Conservation (phyloP, 495 filamentous ascomycete genomes). For the Penicillium lagena region DNA sequence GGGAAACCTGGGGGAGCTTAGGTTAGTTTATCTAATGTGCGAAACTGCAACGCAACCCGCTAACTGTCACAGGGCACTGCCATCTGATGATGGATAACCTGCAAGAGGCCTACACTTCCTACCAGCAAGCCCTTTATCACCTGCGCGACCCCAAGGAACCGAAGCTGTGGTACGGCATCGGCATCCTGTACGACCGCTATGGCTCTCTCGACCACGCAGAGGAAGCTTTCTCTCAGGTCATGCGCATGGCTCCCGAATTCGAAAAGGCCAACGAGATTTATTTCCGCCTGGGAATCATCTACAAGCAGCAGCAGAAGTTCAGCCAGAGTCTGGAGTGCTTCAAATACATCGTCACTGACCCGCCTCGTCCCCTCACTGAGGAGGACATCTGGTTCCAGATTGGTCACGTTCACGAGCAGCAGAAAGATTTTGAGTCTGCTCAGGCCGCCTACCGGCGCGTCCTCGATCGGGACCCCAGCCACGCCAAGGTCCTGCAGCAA, state of each 20-base stretch:
- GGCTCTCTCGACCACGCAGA: constrained; percentile 97
- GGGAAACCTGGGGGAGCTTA: constrained; percentile 94
- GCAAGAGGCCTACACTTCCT: constrained; percentile 95
- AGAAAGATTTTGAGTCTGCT: constrained; percentile 93
- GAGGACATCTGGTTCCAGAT: constrained; percentile 99
- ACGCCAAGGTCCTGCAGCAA: constrained; percentile 97
- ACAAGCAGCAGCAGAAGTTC: constrained; percentile 98
- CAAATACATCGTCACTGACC: constrained; percentile 92
- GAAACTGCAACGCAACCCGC: too few relatives aligned
- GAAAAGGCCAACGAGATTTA: constrained; percentile 99
- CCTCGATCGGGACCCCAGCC: constrained; percentile 89
- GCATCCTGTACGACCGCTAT: constrained; percentile 95
- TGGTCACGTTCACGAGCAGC: constrained; percentile 96
- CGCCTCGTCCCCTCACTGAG: constrained; percentile 87
- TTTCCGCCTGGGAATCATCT: constrained; percentile 97
- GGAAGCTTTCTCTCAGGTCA: constrained; percentile 97
- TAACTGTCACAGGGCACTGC: constrained; percentile 60
- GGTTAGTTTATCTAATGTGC: too few relatives aligned
- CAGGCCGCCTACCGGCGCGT: constrained; percentile 90
- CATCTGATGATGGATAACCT: constrained; percentile 99
- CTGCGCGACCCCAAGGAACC: constrained; percentile 96
- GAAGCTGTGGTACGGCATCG: constrained; percentile 98
- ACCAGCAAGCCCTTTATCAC: constrained; percentile 92
- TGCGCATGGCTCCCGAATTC: constrained; percentile 97
- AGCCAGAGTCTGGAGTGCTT: constrained; percentile 94